Evolutionary conservation across 2,329 filamentous ascomycete species (phyloP), one percentile per base, ranked within the genome.

Genomic region (Cadophora malorum): DNA sequence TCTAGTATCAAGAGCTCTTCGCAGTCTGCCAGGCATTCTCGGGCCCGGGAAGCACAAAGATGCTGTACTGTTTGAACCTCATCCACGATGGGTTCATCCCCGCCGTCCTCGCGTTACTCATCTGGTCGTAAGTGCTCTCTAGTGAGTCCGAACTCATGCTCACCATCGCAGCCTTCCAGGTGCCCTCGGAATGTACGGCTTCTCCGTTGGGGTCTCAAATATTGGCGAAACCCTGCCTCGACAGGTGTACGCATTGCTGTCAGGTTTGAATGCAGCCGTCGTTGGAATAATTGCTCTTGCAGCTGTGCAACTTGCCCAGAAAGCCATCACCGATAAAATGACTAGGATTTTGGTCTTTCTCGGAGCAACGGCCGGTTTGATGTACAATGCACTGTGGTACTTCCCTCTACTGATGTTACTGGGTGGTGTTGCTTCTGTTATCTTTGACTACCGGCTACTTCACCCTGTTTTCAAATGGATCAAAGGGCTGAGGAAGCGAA

Each of bases 381-480:
- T 91, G 60, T 93, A 93, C 72, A 92, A 88, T 61, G 86, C 90
- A 0, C 78, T 93, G 0, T 94, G 91, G 91, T 94, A 91, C 71
- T 93, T 92, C 56, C 91, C 91, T 0, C 73, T 87, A 0, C 75
- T 93, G 4, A 89, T 93, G 78, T 72, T 85, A 0, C 70, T 81
- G 0, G 86, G 84, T 0, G 90, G 90, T 0, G 12, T 83, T 1
- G 77, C 78, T 0, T 85, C 87, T 0, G 76, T 88, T 0, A 64
- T 85, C 0, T 88, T 86, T 81, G 90, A 92, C 77, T 80, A 79
- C 53, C 80, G 82, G 52, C 84, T 84, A 79, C 72, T 85, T 7
- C 82, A 84, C n/a, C 75, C 79, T 0, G 76, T 82, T 5, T 74
- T 79, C 28, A 79, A 77, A 58, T 78, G 76, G 67, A 45, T 74